These are phyloP conservation scores for Plasmodium gaboni DNA, from an alignment of 169 alveolate species.

Conservation along the genomic window DNA sequence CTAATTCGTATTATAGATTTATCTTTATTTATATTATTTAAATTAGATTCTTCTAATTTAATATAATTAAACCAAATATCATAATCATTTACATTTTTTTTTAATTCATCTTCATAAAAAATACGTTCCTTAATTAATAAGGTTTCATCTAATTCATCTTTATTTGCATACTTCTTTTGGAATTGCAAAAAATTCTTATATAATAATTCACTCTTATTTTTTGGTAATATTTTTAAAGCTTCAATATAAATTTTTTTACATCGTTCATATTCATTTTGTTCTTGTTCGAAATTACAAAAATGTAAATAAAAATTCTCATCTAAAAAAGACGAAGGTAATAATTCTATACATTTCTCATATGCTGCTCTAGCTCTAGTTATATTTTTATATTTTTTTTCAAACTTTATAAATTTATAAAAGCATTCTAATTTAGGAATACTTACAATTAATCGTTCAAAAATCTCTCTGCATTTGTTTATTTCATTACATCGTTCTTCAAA, in stretches of 20 bases:
- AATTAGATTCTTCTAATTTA: slow-evolving; percentile 93
- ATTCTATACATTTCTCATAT: slow-evolving; percentile 89
- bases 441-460: slow-evolving; percentile 93
- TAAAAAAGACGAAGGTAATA: slow-evolving; percentile 92
- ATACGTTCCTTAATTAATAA: slow-evolving; percentile 87
- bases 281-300: slow-evolving; percentile 95
- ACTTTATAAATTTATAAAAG: slow-evolving; percentile 95
- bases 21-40: slow-evolving; percentile 76
- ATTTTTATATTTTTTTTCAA: slow-evolving; percentile 94
- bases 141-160: slow-evolving; percentile 93
- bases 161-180: slow-evolving; percentile 95
- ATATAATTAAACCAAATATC: slow-evolving; percentile 97
- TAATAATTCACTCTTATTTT: slow-evolving; percentile 91
- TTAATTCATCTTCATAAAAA: slow-evolving; percentile 87
- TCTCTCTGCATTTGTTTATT: slow-evolving; percentile 92
- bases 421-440: slow-evolving; percentile 92
- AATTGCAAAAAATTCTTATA: slow-evolving; percentile 92
- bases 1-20: slow-evolving; percentile 85
- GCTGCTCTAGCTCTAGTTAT: slow-evolving; percentile 91
- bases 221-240: slow-evolving; percentile 94
- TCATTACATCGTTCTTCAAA: slow-evolving; percentile 99
- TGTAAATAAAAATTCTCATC: slow-evolving; percentile 94
- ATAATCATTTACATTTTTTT: slow-evolving; percentile 91
- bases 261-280: slow-evolving; percentile 91
- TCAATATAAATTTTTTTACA: slow-evolving; percentile 94